Evolutionary conservation across 352 stramenopile genomes (phyloP).

Genomic region (Phytophthora fragariae): DNA sequence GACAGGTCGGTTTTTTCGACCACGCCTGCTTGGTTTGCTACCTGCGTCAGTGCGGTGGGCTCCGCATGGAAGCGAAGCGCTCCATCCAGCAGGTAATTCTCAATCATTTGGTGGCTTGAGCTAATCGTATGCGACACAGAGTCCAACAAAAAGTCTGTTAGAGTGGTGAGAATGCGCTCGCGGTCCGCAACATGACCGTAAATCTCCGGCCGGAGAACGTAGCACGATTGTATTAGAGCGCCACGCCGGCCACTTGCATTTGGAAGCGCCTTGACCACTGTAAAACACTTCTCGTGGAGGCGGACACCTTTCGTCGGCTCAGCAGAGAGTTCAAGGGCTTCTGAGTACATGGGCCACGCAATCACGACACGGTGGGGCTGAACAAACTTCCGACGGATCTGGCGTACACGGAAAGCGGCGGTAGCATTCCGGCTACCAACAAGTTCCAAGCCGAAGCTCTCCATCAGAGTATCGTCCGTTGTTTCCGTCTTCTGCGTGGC

Average conservation of each 20-base stretch:
- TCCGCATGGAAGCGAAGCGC: slow-evolving; percentile 30
- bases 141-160: slow-evolving; percentile 77
- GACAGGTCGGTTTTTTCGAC: slow-evolving; percentile 22
- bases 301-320: slow-evolving; percentile 61
- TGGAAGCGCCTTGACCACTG: slow-evolving; percentile 60
- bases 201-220: slow-evolving; percentile 68
- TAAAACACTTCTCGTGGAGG: slow-evolving; percentile 69
- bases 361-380: slow-evolving; percentile 64
- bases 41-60: slow-evolving; percentile 26
- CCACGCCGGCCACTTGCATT: slow-evolving; percentile 43
- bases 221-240: slow-evolving; percentile 78
- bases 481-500: slow-evolving; percentile 49
- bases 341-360: slow-evolving; percentile 61
- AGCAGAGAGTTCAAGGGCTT: slow-evolving; percentile 59
- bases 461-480: slow-evolving; percentile 59
- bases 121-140: slow-evolving; percentile 67
- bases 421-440: slow-evolving; percentile 57
- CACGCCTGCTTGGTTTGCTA: slow-evolving; percentile 15
- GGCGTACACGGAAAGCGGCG: slow-evolving; percentile 59
- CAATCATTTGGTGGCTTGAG: slow-evolving; percentile 76
- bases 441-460: slow-evolving; percentile 63
- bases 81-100: slow-evolving; percentile 68
- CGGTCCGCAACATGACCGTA: slow-evolving; percentile 70
- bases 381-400: slow-evolving; percentile 63
- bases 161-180: slow-evolving; percentile 64